Evolutionary conservation across 352 stramenopile genomes (phyloP), one percentile per base, ranked within the genome.

Genomic region (Poterioochromonas sp.): DNA sequence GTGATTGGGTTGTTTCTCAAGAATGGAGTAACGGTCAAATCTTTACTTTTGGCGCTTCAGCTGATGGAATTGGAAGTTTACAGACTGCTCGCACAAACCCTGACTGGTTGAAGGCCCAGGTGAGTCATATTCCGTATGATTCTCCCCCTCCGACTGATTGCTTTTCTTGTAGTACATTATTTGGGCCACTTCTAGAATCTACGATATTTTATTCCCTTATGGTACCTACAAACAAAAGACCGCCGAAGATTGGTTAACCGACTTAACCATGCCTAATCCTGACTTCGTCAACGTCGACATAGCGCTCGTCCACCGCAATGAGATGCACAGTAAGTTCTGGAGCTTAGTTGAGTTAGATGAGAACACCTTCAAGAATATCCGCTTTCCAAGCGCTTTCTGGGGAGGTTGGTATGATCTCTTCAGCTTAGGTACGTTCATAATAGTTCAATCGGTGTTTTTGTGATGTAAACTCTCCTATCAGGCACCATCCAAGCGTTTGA

Each of bases 371-470:
- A 12, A 26, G 15, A 29, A 44, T 58, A 43, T 77, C 3, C 3
- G 29, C 12, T 77, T 54, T 35, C 60, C 20, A 26, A 49, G 35
- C 26, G 76, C 70, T 11, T 78, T 80, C 26, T 80, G 76, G 76
- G 76, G 26, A 15, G 76, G 76, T 47, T 80, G 76, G 76, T 80
- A 80, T 60, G 76, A 80, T 74, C 35, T 80, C 15, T 80, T 80
- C 39, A 20, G 22, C 26, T 18, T 47, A 37, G 62, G 47, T 26
- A n/a, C n/a, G n/a, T n/a, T n/a, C n/a, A n/a, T n/a, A n/a, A n/a
- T n/a, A n/a, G n/a, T n/a, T n/a, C n/a, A n/a, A n/a, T n/a, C n/a
- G n/a, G n/a, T n/a, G n/a, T n/a, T n/a, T n/a, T n/a, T n/a, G n/a
- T n/a, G n/a, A n/a, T n/a, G n/a, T n/a, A n/a, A n/a, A n/a, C n/a